These are phyloP conservation scores for Nelumbo lutea DNA, from an alignment of 164 flowering plant genomes.

Conservation along the genomic window DNA sequence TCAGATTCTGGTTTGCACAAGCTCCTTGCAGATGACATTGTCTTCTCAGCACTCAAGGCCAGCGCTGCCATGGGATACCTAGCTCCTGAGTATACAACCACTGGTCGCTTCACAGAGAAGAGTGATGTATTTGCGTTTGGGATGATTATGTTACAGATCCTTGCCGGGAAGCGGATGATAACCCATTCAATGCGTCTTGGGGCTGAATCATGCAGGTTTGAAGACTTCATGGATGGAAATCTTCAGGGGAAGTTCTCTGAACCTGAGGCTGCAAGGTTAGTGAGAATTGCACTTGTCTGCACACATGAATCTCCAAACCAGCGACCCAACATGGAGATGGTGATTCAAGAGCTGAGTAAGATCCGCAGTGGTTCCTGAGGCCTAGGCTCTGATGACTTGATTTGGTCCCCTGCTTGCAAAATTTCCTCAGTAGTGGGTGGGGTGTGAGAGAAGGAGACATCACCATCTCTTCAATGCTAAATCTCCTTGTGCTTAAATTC, in stretches of 20 bases:
- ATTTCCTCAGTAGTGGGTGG: background rate
- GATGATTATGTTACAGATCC: constrained; percentile 63
- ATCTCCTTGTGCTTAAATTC: background rate
- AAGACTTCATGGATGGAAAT: constrained; percentile 62
- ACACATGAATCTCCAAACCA: constrained; percentile 61
- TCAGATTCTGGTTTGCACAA: constrained; percentile 76
- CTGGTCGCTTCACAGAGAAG: constrained; percentile 83
- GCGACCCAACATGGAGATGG: constrained; percentile 59
- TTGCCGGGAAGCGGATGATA: constrained; percentile 59
- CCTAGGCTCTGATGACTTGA: background rate
- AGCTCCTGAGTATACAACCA: constrained; percentile 88
- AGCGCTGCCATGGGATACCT: constrained; percentile 98
- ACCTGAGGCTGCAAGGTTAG: constrained; percentile 63
- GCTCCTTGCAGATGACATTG: constrained; percentile 78
- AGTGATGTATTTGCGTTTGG: constrained; percentile 95
- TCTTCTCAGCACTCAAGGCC: constrained; percentile 80
- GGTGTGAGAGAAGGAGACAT: background rate
- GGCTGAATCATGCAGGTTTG: constrained; percentile 46
- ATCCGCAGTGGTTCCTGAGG: constrained; percentile 19
- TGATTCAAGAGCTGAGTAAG: constrained; percentile 54
- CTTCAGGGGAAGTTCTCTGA: constrained; percentile 59
- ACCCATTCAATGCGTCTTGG: constrained; percentile 32
- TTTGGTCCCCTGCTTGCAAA: background rate
- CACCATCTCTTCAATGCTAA: constrained; percentile 7
- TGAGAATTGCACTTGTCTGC: constrained; percentile 54